Conservation (phyloP, 495 filamentous ascomycete species). For the Pseudomonodictys pantanalensis region DNA sequence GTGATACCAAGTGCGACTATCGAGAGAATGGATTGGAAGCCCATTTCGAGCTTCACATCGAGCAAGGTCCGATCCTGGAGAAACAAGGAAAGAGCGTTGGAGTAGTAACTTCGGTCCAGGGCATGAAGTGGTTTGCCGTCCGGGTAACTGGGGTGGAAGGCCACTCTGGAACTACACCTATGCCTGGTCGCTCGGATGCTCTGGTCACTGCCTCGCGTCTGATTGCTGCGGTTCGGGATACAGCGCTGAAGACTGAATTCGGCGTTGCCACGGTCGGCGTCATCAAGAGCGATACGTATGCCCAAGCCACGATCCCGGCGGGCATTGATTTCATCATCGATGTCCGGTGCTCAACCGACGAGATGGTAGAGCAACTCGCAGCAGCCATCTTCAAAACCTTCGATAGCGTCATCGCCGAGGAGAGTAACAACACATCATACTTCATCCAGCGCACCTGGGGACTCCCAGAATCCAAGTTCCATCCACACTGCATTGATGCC, state of each 20-base stretch:
- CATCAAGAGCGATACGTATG: conserved; percentile 25
- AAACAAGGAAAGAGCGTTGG: conserved; percentile 21
- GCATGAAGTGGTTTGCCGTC: conserved; percentile 31
- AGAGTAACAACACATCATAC: conserved; percentile 20
- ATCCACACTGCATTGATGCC: conserved; percentile 21
- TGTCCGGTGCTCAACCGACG: conserved; percentile 27
- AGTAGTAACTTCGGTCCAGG: conserved; percentile 31
- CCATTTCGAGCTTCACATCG: conserved; percentile 36
- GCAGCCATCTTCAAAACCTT: conserved; percentile 19
- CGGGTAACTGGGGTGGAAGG: conserved; percentile 23
- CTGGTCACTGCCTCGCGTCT: conserved; percentile 27
- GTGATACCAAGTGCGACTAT: conserved; percentile 24
- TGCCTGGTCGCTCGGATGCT: conserved; percentile 28
- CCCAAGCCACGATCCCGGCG: conserved; percentile 29
- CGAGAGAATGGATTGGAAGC: conserved; percentile 25
- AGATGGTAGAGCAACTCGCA: conserved; percentile 21
- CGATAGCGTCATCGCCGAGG: conserved; percentile 15
- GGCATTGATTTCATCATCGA: conserved; percentile 31
- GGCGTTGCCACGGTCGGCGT: conserved; percentile 33
- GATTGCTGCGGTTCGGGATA: conserved; percentile 27
- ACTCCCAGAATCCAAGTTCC: conserved; percentile 29
- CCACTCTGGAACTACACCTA: conserved; percentile 33
- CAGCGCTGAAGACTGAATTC: conserved; percentile 18
- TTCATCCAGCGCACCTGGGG: conserved; percentile 27
- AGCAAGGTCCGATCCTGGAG: conserved; percentile 33